Conservation (phyloP, 352 stramenopile species). For the Elongisporangium senticosum region DNA sequence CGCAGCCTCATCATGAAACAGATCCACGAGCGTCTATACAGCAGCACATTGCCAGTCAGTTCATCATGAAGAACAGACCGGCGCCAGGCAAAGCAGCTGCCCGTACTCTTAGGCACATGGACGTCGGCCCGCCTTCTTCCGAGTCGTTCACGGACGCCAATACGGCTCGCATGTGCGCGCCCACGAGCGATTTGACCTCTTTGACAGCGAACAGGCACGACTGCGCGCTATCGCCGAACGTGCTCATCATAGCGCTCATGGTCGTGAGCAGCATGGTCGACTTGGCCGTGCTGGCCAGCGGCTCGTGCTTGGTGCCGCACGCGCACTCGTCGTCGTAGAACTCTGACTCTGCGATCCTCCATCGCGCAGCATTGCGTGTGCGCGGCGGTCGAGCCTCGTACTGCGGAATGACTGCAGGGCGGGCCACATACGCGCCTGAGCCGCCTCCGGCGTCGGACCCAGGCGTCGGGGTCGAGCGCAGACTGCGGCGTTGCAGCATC, state of each 20-base stretch:
- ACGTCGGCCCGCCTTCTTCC: constrained; percentile 30
- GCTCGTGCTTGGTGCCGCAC: constrained; percentile 50
- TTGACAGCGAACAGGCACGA: constrained; percentile 57
- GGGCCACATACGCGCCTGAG: constrained; percentile 34
- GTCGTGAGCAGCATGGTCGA: constrained; percentile 45
- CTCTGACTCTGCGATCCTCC: constrained; percentile 67
- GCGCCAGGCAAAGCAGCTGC: background rate
- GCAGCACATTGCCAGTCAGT: constrained; percentile 3
- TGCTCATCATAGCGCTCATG: constrained; percentile 81
- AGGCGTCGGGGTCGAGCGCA: constrained; percentile 19
- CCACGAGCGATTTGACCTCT: constrained; percentile 52
- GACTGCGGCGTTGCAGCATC: constrained; percentile 69
- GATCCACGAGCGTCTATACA: constrained; percentile 56
- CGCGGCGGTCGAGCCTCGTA: background rate
- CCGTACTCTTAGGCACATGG: constrained; percentile 46
- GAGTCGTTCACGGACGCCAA: constrained; percentile 29
- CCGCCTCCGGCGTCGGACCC: background rate
- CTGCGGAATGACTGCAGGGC: background rate
- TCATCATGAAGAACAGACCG: background rate
- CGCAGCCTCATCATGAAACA: constrained; percentile 70
- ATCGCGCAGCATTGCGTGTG: constrained; percentile 20
- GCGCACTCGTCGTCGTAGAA: constrained; percentile 60
- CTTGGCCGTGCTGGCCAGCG: constrained; percentile 26
- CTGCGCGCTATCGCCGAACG: constrained; percentile 59
- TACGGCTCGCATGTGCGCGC: constrained; percentile 37